Base-by-base conservation (phyloP, 768 basidiomycete genomes). In the Termitomyces sp. region DNA sequence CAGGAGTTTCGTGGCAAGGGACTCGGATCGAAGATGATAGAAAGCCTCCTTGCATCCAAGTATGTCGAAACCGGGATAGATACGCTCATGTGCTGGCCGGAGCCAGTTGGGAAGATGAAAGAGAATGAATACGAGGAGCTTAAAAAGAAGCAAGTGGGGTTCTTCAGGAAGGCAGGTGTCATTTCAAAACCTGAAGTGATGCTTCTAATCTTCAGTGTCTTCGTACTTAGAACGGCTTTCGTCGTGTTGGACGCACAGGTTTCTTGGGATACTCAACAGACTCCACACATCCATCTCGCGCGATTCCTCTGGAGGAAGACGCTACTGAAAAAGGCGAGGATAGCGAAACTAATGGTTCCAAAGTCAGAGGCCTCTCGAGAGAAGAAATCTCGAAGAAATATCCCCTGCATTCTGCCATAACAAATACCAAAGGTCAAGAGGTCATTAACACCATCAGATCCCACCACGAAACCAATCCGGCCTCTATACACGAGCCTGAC, bases 21-120 rank as follows among this genome's bases (percentile, higher is more conserved):
- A n/a, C 47, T 70, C 4, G 68, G 69, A 22, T 65, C 67, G 4
- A 61, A 52, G 61, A 53, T 65, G 56, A 36, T 70, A 10, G 43
- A 58, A 43, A 56, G 60, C 20, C 59, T 70, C 12, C 32, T 67
- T 18, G 30, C 44, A 48, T 68, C 66, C 33, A 44, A 60, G 5
- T 50, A 68, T 51, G 64, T 67, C 1, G 43, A 57, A 18, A 34
- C 42, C 14, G 43, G 51, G 3, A 52, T n/a, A 27, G 67, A 67
- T 30, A 63, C 52, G 12, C 56, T 67, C 30, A 56, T 64, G 20
- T 67, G 64, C 54, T 69, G 69, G 68, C 69, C 67, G 4, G 60
- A 56, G 22, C 79, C 59, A 40, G 37, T 10, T 34, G 45, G 27
- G 7, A 30, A n/a, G 3, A 27, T 46, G 45, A 40, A 44, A 3